These are phyloP conservation scores for Aspergillus homomorphus DNA, from an alignment of 495 filamentous ascomycete genomes.

Conservation along the genomic window DNA sequence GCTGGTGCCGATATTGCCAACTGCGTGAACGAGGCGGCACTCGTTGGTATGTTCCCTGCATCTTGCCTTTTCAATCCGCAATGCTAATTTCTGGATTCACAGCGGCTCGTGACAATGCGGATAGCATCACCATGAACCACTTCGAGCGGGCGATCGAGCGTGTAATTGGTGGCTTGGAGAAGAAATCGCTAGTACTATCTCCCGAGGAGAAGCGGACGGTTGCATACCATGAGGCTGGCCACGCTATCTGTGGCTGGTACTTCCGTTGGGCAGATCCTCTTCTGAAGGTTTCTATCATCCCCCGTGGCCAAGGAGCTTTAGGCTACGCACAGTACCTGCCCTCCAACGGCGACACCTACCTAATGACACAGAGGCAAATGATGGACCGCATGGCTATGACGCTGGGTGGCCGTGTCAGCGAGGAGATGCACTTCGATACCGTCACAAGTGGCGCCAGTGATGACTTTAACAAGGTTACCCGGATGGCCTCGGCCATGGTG, in stretches of 20 bases:
- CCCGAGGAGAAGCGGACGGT: constrained; percentile 93
- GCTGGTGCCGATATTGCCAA: constrained; percentile 98
- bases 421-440: constrained; percentile 93
- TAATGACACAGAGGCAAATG: constrained; percentile 91
- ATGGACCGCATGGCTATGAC: constrained; percentile 99
- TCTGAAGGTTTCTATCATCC: constrained; percentile 98
- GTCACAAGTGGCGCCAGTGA: constrained; percentile 92
- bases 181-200: constrained; percentile 88
- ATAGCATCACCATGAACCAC: constrained; percentile 76
- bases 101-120: constrained; percentile 81
- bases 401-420: constrained; percentile 86
- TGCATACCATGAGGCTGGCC: constrained; percentile 96
- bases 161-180: constrained; percentile 92
- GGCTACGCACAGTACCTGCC: constrained; percentile 98
- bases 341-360: constrained; percentile 73
- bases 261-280: constrained; percentile 94
- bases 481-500: constrained; percentile 94
- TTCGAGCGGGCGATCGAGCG: constrained; percentile 98
- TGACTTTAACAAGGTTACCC: constrained; percentile 98
- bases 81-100: constrained; percentile 30
- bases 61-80: background rate
- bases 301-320: constrained; percentile 86
- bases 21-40: constrained; percentile 93
- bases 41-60: constrained; percentile 72
- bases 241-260: constrained; percentile 98